Conservation (phyloP, 495 filamentous ascomycete species). For the Sordaria brevicollis region DNA sequence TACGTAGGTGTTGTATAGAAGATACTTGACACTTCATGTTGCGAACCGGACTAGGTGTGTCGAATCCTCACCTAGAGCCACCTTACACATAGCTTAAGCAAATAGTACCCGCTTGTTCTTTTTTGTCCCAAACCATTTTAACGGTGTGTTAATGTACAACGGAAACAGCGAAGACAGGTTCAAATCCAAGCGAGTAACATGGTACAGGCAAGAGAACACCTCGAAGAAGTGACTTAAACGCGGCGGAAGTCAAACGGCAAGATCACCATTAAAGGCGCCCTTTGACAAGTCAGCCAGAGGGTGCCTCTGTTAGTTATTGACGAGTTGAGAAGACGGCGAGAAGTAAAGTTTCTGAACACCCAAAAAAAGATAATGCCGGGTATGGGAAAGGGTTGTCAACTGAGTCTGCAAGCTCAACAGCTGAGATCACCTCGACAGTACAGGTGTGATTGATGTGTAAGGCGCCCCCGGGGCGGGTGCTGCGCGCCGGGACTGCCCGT, state of each 20-base stretch:
- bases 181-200: background rate
- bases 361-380: background rate
- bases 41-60: no score
- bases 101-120: no score
- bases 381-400: background rate
- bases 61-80: no score
- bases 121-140: no score
- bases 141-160: no score
- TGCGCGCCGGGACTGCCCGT: background rate
- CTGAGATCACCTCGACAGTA: no score
- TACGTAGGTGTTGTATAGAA: background rate
- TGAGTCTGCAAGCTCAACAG: no score
- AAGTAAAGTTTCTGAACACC: background rate
- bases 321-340: background rate
- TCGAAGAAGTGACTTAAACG: no score
- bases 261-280: background rate
- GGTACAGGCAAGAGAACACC: background rate
- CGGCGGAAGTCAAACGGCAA: background rate
- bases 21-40: background rate
- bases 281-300: background rate
- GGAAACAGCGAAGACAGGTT: background rate
- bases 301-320: no score
- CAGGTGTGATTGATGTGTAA: background rate
- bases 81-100: no score
- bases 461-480: background rate